A percentile compares a stretch with the other conserved stretches of the same genome.
Conservation (phyloP, 202 grass and related monocot species). For the Panicum virgatum region DNA sequence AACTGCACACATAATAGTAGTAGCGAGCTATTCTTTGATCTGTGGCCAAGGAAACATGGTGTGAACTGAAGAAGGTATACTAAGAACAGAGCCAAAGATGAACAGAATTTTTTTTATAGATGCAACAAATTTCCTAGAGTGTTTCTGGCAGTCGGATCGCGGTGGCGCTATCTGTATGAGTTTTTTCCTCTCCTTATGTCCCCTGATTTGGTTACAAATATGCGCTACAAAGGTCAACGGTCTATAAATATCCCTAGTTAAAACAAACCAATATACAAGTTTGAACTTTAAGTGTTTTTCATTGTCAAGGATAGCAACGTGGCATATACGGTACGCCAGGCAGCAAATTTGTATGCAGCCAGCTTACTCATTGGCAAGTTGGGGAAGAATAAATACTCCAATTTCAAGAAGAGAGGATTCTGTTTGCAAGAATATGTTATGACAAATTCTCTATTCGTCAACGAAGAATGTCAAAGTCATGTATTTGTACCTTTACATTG, state of each 20-base stretch:
- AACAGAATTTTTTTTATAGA: not conserved
- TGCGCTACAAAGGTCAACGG: not conserved
- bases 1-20: not conserved
- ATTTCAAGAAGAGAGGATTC: conserved; percentile 13
- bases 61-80: not conserved
- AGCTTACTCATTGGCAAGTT: not conserved
- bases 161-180: not conserved
- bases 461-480: conserved; percentile 30
- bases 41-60: not conserved
- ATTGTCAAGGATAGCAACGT: not conserved
- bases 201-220: not conserved
- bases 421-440: conserved; percentile 1
- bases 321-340: not conserved
- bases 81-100: not conserved
- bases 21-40: not conserved
- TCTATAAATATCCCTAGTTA: not conserved
- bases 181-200: not conserved
- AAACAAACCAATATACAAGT: not conserved
- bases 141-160: not conserved
- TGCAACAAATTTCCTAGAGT: not conserved
- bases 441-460: not conserved
- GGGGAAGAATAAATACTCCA: conserved; percentile 27
- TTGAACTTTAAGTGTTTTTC: too few species aligned
- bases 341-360: not conserved
- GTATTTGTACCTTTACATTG: not conserved